Evolutionary conservation across 73 alveolate genomes (phyloP), one percentile per base, ranked within the genome.

Genomic region (Paramecium primaurelia): DNA sequence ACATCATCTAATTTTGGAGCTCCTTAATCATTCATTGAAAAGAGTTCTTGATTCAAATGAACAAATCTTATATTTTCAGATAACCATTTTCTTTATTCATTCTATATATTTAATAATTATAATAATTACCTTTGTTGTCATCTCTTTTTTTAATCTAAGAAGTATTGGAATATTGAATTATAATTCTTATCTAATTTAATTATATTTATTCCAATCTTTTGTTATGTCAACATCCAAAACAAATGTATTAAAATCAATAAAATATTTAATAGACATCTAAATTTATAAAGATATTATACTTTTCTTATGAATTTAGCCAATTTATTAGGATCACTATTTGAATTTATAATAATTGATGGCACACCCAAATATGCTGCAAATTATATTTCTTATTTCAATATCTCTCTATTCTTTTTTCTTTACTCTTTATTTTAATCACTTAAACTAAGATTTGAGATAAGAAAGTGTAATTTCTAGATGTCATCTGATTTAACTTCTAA

Each of bases 291-390:
- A 28, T 1, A 64, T 54, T 54, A 54, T 64, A 64, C 84, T 34
- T 64, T 64, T 64, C 28, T 28, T 64, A 64, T 28, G 28, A 64
- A 64, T 32, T 34, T 64, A 12, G 47, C 51, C 6, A 64, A 28
- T 28, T 64, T 64, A 11, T 16, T 11, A 2, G 84, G 84, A 64
- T 64, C 84, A n/a, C 84, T 11, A 16, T 73, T 73, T 8, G 59
- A 9, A 36, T 38, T 38, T 38, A 80, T 3, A n/a, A 80, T 80
- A 20, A 80, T 47, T 18, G 71, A 45, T n/a, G 91, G 77, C 20
- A 80, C 71, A 7, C 91, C 91, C 34, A 80, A 80, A 80, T 80
- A 80, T 11, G 77, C 91, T 10, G 91, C 91, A 20, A 32, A 80
- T 80, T 40, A n/a, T 20, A 80, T 47, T 80, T 80, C 91, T 20